Conservation (phyloP, 768 basidiomycete species). For the Albatrellus ellisii region DNA sequence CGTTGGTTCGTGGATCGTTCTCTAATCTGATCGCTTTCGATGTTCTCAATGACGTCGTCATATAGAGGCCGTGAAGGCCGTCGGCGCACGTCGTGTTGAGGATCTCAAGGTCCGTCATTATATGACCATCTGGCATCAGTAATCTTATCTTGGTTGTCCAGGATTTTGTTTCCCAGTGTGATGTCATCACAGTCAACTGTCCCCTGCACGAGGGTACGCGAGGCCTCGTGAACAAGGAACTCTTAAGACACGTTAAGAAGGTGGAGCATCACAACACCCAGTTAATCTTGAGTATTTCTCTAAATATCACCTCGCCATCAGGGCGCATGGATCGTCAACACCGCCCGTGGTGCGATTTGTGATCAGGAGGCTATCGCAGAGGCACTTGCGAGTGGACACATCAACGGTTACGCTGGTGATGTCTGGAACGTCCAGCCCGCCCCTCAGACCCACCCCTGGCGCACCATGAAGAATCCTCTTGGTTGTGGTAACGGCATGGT, state of each 20-base stretch:
- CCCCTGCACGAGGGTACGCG: constrained; percentile 78
- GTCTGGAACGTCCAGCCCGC: constrained; percentile 87
- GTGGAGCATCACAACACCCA: constrained; percentile 16
- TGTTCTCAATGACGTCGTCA: constrained; percentile 10
- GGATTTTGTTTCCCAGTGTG: constrained; percentile 34
- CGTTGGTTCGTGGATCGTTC: constrained; percentile 25
- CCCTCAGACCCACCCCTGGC: constrained; percentile 77
- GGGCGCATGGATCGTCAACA: constrained; percentile 88
- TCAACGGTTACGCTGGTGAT: constrained; percentile 46
- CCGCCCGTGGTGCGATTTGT: constrained; percentile 86
- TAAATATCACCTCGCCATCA: not conserved
- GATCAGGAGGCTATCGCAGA: constrained; percentile 69
- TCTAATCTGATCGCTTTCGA: not conserved
- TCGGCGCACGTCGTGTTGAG: constrained; percentile 63
- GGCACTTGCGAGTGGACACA: constrained; percentile 64
- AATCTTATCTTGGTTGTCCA: not conserved
- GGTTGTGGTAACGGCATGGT: constrained; percentile 87
- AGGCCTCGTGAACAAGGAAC: constrained; percentile 70
- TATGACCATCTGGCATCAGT: constrained; percentile 30
- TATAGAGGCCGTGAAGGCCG: constrained; percentile 47
- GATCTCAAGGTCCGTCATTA: constrained; percentile 47
- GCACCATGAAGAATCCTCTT: constrained; percentile 67
- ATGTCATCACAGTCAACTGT: constrained; percentile 79
- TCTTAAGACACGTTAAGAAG: constrained; percentile 82
- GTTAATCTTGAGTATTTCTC: constrained; percentile 18